Evolutionary conservation across 371 early-diverging fungal species (phyloP), one percentile per base, ranked within the genome.

Genomic region (Agmasoma carcini): DNA sequence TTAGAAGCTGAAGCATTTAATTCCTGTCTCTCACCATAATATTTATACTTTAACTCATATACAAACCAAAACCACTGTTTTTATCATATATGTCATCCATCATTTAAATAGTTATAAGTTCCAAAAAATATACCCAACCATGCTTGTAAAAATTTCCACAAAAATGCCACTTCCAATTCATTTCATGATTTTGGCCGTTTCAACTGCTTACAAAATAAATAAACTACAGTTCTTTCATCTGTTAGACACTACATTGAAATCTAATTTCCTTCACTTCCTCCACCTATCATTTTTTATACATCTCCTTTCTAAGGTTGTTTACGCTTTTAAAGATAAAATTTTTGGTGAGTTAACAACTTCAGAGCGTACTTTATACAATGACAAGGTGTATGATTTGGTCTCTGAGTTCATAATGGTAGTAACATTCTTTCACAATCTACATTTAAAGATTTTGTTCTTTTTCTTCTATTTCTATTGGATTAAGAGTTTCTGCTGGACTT

Each of bases 391-490:
- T 25, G 20, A 54, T 9, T 70, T 67, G 36, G 26, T 70, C 15
- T 58, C 66, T 15, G 70, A 72, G 31, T 49, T 63, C 11, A 34
- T 68, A 7, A 34, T 75, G 29, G 53, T 69, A 27, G 31, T 71
- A 3, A 61, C 68, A 43, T 25, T 69, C 2, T 75, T 75, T 62
- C 53, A 67, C 37, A 65, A 72, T 37, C 38, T 72, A 4, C 50
- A 30, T 23, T 26, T 69, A 23, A 55, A 43, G 37, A 62, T 46
- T 38, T 27, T 70, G 1, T 15, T 72, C 7, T 11, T 61, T 5
- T 72, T 75, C 59, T 37, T 43, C 12, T 20, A 68, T 34, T 46
- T 72, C 12, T 52, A 70, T 7, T 58, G 55, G 25, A 2, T 70
- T 23, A 72, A 65, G 41, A 27, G 46, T 14, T 29, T 72, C 0